Evolutionary conservation across 306 rosid species (phyloP).

Genomic region (Malus fusca): DNA sequence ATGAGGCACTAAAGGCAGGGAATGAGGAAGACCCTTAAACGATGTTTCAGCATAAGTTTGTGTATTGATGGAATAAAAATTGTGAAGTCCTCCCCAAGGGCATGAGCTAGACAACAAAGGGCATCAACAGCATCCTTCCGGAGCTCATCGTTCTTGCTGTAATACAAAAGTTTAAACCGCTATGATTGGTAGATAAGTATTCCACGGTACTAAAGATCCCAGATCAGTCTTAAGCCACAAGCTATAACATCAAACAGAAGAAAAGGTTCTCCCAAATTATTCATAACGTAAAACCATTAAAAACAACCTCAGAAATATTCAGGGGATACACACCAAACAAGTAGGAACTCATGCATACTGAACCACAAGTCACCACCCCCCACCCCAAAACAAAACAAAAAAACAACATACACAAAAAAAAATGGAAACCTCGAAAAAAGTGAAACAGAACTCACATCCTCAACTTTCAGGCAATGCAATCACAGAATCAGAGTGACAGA

Average conservation of each 20-base stretch:
- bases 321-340: not conserved
- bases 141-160: constrained; percentile 83
- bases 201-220: not conserved
- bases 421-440: not conserved
- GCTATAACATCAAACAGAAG: not conserved
- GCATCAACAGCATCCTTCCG: constrained; percentile 89
- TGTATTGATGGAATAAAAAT: constrained; percentile 87
- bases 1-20: not conserved
- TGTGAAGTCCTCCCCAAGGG: constrained; percentile 97
- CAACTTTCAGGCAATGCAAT: not conserved
- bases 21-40: constrained; percentile 46
- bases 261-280: not conserved
- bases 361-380: not conserved
- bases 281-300: not conserved
- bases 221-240: not conserved
- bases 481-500: not conserved
- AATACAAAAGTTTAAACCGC: constrained; percentile 8
- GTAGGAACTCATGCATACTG: not conserved
- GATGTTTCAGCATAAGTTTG: constrained; percentile 76
- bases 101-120: constrained; percentile 90
- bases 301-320: not conserved
- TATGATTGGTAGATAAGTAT: not conserved
- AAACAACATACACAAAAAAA: not conserved
- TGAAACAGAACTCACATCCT: not conserved
- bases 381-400: too few relatives aligned